phyloP scores from a whole-genome alignment of 2,329 filamentous ascomycete genomes.

The Fusarium robinianum region DNA sequence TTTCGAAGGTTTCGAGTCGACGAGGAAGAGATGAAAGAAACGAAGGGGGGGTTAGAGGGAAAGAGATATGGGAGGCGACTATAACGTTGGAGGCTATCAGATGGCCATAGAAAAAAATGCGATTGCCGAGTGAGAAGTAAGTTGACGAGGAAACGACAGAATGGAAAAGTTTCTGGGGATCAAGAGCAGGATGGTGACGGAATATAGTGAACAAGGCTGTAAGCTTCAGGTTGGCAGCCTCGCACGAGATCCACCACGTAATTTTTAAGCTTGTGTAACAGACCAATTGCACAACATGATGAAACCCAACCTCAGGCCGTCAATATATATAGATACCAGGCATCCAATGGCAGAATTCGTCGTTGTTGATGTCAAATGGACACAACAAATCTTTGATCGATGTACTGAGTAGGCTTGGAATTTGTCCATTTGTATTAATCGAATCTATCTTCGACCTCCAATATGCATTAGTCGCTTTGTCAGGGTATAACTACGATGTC shows the following conservation, averaged over 20 bases:
- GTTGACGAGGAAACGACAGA: neutral
- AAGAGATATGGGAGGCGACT: neutral
- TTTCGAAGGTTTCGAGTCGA: neutral
- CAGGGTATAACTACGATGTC: conserved; percentile 46
- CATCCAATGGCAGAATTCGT: neutral
- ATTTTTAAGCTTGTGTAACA: too few relatives aligned
- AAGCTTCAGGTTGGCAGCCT: conserved; percentile 30
- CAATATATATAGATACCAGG: too few relatives aligned
- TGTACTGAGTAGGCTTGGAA: neutral
- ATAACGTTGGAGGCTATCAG: too few relatives aligned
- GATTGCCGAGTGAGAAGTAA: neutral
- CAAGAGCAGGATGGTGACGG: conserved; percentile 21
- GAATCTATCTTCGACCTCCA: conserved; percentile 34
- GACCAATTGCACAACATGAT: too few relatives aligned
- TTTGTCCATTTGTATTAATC: conserved; percentile 24
- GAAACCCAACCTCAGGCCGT: neutral
- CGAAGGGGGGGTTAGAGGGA: neutral
- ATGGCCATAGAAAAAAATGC: neutral
- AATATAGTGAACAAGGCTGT: conserved; percentile 36
- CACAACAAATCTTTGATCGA: neutral
- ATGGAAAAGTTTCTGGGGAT: conserved; percentile 7
- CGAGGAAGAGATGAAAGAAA: neutral
- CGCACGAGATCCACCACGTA: conserved; percentile 25
- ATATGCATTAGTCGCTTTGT: conserved; percentile 42
- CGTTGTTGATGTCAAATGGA: neutral